Base-by-base conservation (phyloP, 108 stramenopile genomes). In the Bacterosira constricta region DNA sequence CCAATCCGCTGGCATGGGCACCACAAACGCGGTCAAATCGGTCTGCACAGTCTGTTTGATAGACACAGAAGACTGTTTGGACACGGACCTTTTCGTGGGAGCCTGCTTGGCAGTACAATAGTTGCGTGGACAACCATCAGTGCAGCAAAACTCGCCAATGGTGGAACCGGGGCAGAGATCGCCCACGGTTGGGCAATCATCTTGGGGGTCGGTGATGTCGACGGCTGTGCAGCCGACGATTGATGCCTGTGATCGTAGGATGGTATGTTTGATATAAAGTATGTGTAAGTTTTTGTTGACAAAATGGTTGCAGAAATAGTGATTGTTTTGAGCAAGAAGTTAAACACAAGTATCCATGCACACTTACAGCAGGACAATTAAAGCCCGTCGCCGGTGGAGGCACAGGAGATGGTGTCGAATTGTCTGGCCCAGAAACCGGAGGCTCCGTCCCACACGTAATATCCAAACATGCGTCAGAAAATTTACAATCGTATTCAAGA, bases 41-140 rank as follows among this genome's bases (percentile, higher is more conserved):
- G n/a, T n/a, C n/a, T n/a, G n/a, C n/a, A n/a, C n/a, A n/a, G n/a
- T n/a, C n/a, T n/a, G n/a, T n/a, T n/a, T n/a, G n/a, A n/a, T n/a
- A n/a, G n/a, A n/a, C n/a, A n/a, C n/a, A n/a, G n/a, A n/a, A n/a
- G n/a, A n/a, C n/a, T n/a, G n/a, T n/a, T n/a, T n/a, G n/a, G n/a
- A n/a, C n/a, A n/a, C n/a, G n/a, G n/a, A n/a, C n/a, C n/a, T n/a
- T n/a, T n/a, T 32, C 53, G 32, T 54, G 10, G 53, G 53, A 54
- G 53, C 53, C 31, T 54, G 53, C 34, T 71, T 71, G 25, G 70
- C 70, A 8, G 70, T 71, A 57, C 70, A 71, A 37, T 71, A 71
- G 10, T 71, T 71, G 46, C 60, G 55, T 20, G 70, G 70, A 50
- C 70, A 71, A 0, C 25, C 47, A 36, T 71, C 70, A n/a, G 37